These are phyloP conservation scores for Crithidia brevicula DNA, from an alignment of 208 protist genomes.

Conservation along the genomic window DNA sequence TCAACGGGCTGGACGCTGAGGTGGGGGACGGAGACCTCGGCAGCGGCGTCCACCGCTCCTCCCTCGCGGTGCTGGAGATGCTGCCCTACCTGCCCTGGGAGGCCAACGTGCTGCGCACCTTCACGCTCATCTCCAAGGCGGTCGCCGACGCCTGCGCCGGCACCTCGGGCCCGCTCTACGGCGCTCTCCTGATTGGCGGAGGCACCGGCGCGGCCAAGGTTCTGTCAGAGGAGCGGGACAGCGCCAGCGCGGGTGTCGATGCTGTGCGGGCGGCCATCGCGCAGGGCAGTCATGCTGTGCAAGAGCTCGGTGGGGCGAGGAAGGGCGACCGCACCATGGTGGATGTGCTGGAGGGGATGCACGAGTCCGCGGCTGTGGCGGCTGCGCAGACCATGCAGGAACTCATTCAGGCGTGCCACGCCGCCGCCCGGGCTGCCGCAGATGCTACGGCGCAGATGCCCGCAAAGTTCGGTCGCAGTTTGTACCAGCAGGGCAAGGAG, in stretches of 20 bases:
- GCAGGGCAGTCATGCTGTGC: slow-evolving; percentile 42
- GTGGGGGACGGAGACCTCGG: slow-evolving; percentile 74
- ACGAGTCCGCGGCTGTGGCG: slow-evolving; percentile 28
- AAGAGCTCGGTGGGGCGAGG: slow-evolving; percentile 51
- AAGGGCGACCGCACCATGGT: slow-evolving; percentile 77
- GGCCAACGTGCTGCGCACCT: slow-evolving; percentile 29
- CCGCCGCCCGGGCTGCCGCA: slow-evolving; percentile 39
- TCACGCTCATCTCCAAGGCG: slow-evolving; percentile 52
- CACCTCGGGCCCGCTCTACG: slow-evolving; percentile 71
- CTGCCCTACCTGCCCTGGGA: slow-evolving; percentile 54
- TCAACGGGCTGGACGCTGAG: slow-evolving; percentile 64
- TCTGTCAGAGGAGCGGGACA: slow-evolving; percentile 16
- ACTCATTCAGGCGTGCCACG: slow-evolving; percentile 41
- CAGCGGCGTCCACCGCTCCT: slow-evolving; percentile 55
- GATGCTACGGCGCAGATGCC: slow-evolving; percentile 41
- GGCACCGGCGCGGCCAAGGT: slow-evolving; percentile 30
- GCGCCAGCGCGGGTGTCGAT: slow-evolving; percentile 8
- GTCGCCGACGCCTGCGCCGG: slow-evolving; percentile 63
- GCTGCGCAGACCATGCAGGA: slow-evolving; percentile 38
- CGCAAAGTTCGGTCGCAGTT: slow-evolving; percentile 55
- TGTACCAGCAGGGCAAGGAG: slow-evolving; percentile 65
- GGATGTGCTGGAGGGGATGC: slow-evolving; percentile 59
- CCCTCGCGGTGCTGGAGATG: slow-evolving; percentile 35
- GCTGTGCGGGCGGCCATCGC: slow-evolving; percentile 43
- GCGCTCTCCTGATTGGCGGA: slow-evolving; percentile 56